Evolutionary conservation across 2,329 filamentous ascomycete species (phyloP), one percentile per base, ranked within the genome.

Genomic region (Diatrype stigma): DNA sequence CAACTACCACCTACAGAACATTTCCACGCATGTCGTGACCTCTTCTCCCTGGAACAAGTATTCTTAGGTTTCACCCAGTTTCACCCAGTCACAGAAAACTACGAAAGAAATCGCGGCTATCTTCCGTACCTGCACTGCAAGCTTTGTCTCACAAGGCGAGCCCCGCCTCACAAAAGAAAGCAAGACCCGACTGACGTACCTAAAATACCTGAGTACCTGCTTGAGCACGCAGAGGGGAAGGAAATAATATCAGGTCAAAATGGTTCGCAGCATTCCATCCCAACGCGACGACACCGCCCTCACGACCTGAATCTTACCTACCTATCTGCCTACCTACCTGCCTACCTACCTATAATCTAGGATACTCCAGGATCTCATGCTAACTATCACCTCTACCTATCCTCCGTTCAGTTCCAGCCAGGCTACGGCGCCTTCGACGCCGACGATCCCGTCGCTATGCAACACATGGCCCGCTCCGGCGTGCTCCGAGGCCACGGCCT

Each of bases 371-470:
- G 32, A 32, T 38, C 56, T 55, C 53, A 52, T 56, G 48, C 50
- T 53, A 52, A 50, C 50, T n/a, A n/a, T n/a, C 50, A 57, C 51
- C 16, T 12, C 37, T 22, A 17, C 17, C 12, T 23, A 37, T 16
- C 8, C 19, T 19, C 12, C n/a, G 16, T 28, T 21, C 22, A 44
- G 67, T 68, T 56, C 50, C 62, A 65, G 53, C 66, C 73, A 30
- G 69, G 69, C 50, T 72, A 70, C 52, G 68, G 68, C 47, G 72
- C 67, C 45, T 75, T 73, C 58, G 75, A 79, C 60, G 71, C 74
- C 51, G 67, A 66, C 54, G 74, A 79, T 59, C 71, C 75, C n/a
- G 70, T 73, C 28, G 69, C 74, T 52, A 71, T 79, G 62, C 76
- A 73, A 63, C 73, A 73, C 64, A 73, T 79, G 70, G 74, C 74